phyloP scores from a whole-genome alignment of 2,329 filamentous ascomycete species.

The Chrysosporium keratinophilum region DNA sequence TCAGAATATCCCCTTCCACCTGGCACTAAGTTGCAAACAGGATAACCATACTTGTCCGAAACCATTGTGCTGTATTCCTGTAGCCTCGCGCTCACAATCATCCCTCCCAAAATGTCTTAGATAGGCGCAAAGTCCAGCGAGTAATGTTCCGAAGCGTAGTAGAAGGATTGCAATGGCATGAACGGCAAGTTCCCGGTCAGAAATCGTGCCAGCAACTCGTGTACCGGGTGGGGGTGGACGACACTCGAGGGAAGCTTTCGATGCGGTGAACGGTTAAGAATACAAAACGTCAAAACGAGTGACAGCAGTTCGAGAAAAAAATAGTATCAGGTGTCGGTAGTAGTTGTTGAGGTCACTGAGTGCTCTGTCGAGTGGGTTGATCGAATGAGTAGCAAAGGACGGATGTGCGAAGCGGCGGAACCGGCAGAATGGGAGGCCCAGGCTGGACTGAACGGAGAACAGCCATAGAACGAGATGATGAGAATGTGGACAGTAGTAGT shows the following conservation, averaged over 20 bases:
- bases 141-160: neutral
- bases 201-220: constrained; percentile 10
- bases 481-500: neutral
- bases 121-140: neutral
- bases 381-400: constrained; percentile 1
- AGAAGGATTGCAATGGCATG: neutral
- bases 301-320: neutral
- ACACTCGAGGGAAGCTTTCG: neutral
- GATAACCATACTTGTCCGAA: constrained; percentile 33
- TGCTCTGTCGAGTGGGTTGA: neutral
- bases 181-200: neutral
- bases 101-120: neutral
- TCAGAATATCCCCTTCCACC: neutral
- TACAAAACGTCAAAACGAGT: constrained; percentile 9
- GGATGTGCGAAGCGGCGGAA: constrained; percentile 1
- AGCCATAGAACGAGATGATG: constrained; percentile 11
- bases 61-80: constrained; percentile 26
- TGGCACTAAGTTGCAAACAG: neutral
- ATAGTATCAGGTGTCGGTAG: neutral
- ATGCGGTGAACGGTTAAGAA: neutral
- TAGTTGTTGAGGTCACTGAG: neutral
- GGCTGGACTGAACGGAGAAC: constrained; percentile 2
- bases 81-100: neutral
- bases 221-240: neutral
- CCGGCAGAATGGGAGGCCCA: constrained; percentile 9